Evolutionary conservation across 2,329 filamentous ascomycete genomes (phyloP).

Genomic region (Alternaria gaisen): DNA sequence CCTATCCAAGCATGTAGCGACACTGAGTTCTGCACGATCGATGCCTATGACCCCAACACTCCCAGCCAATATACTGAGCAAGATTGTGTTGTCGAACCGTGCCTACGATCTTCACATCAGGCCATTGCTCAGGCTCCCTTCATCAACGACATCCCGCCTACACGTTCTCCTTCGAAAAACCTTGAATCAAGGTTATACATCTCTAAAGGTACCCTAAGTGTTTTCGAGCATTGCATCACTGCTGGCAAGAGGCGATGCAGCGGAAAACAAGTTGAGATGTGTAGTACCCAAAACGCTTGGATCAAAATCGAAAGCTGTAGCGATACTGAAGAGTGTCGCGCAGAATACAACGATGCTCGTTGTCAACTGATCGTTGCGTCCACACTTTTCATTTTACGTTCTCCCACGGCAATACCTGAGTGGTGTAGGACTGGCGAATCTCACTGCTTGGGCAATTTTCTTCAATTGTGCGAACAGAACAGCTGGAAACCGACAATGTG

Average conservation of each 20-base stretch:
- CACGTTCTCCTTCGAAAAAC: neutral
- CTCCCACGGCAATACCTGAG: neutral
- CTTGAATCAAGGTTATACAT: neutral
- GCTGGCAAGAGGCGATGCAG: neutral
- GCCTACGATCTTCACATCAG: neutral
- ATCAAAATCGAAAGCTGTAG: neutral
- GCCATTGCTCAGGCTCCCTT: neutral
- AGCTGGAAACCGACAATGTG: conserved; percentile 3
- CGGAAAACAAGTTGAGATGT: neutral
- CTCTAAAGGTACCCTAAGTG: neutral
- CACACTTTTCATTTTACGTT: neutral
- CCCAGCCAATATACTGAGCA: too few relatives aligned
- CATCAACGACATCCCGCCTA: neutral
- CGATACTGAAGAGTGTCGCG: neutral
- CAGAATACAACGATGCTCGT: neutral
- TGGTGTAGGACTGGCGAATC: neutral
- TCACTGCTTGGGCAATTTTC: neutral
- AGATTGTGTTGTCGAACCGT: too few relatives aligned
- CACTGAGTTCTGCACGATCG: too few relatives aligned
- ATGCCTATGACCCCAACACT: too few relatives aligned
- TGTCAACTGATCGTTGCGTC: neutral
- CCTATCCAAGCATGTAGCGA: too few relatives aligned
- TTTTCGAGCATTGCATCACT: neutral
- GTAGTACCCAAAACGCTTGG: neutral
- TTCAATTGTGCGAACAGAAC: conserved; percentile 2